A percentile compares a stretch with the other conserved stretches of the same genome.
Conservation (phyloP, 257 asterid species). For the Nicotiana knightiana region DNA sequence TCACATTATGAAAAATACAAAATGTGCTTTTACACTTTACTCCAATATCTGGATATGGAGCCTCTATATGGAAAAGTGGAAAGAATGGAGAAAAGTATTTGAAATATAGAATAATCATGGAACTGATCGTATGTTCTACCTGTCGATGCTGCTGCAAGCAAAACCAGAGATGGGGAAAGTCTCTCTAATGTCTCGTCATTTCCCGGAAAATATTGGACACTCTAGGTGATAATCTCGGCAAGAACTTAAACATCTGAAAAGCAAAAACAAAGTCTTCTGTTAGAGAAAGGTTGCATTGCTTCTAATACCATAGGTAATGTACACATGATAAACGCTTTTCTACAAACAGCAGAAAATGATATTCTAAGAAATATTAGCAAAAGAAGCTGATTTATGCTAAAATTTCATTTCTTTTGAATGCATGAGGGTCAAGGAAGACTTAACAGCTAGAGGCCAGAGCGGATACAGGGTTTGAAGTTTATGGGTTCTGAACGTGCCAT, state of each 20-base stretch:
- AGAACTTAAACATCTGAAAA: slow-evolving; percentile 68
- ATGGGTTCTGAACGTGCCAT: too few relatives aligned
- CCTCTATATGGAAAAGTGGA: not conserved
- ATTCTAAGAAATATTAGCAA: not conserved
- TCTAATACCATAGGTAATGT: not conserved
- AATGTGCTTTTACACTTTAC: not conserved
- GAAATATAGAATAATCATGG: not conserved
- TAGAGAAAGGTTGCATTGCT: not conserved
- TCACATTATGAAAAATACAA: not conserved
- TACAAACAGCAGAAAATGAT: not conserved
- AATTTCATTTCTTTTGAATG: not conserved
- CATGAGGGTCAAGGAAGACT: not conserved
- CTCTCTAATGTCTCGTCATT: slow-evolving; percentile 73
- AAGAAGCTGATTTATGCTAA: not conserved
- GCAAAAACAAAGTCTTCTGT: not conserved
- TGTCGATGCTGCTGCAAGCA: not conserved
- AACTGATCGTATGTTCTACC: not conserved
- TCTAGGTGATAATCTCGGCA: slow-evolving; percentile 74
- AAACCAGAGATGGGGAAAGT: not conserved
- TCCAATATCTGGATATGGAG: not conserved
- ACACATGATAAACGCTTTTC: not conserved
- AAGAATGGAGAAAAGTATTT: not conserved
- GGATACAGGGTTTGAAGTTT: too few relatives aligned
- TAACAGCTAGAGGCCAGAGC: too few relatives aligned
- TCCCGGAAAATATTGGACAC: slow-evolving; percentile 76